These are phyloP conservation scores for Pichia sp. DNA, from an alignment of 1,139 yeast genomes.

Conservation along the genomic window DNA sequence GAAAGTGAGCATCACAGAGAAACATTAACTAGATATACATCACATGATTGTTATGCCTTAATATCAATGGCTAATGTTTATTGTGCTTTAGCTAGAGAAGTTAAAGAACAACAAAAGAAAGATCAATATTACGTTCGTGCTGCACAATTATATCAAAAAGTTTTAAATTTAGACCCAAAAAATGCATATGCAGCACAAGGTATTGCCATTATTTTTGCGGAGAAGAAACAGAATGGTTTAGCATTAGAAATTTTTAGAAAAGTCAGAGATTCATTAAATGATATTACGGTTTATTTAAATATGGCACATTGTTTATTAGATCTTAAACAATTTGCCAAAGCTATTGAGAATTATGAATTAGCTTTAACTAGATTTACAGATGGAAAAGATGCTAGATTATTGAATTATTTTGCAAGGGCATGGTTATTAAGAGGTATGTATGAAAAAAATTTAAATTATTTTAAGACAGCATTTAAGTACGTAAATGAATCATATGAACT, in stretches of 20 bases:
- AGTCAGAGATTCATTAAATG: constrained; percentile 77
- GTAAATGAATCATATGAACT: constrained; percentile 48
- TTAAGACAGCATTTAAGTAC: constrained; percentile 56
- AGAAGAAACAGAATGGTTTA: constrained; percentile 65
- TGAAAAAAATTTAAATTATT: constrained; percentile 58
- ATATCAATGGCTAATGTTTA: constrained; percentile 88
- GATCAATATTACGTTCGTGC: constrained; percentile 81
- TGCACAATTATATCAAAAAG: constrained; percentile 84
- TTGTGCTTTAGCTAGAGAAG: constrained; percentile 74
- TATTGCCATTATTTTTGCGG: constrained; percentile 87
- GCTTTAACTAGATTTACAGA: constrained; percentile 64
- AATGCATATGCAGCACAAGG: constrained; percentile 98
- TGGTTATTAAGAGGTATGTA: constrained; percentile 79
- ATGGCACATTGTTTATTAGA: constrained; percentile 86
- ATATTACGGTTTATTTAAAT: constrained; percentile 76
- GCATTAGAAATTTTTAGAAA: constrained; percentile 87
- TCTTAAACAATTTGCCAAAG: constrained; percentile 73
- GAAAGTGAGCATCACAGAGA: constrained; percentile 82
- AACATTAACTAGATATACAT: constrained; percentile 73
- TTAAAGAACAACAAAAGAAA: constrained; percentile 60
- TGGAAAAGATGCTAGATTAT: constrained; percentile 57
- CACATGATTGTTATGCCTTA: constrained; percentile 86
- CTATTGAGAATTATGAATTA: constrained; percentile 82
- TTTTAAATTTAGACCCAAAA: constrained; percentile 71
- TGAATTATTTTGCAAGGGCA: constrained; percentile 76